Evolutionary conservation across 495 filamentous ascomycete species (phyloP), one percentile per base, ranked within the genome.

Genomic region (Copromyces sp.): DNA sequence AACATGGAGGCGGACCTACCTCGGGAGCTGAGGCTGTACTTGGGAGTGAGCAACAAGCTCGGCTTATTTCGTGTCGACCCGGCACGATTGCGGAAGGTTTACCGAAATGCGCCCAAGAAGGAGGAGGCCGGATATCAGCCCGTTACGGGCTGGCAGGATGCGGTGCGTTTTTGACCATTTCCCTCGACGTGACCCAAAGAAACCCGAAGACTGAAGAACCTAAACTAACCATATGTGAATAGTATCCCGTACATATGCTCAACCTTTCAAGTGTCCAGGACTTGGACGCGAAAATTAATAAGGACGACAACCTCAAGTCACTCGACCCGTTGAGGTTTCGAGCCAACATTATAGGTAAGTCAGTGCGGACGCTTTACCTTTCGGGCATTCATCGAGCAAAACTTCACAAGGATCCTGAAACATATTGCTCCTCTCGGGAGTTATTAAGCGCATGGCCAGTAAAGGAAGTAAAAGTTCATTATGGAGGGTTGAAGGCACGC

Each of bases 171-270:
- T 17, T 8, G 65, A 38, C 32, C 16, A 16, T 32, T 7, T 41
- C 4, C 45, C 29, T 69, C 35, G 47, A 45, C n/a, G 17, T 68
- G 16, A 17, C 6, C 6, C 16, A 61, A 38, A n/a, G 35, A 35
- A 16, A 12, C 35, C 5, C n/a, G 11, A 35, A 20, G 14, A 32
- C 37, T 32, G 11, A 7, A 61, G 53, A 61, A 32, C 32, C 2
- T 17, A 32, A 65, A 65, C 53, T 65, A 17, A 65, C 53, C 53
- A 65, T 65, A 35, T 35, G 7, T 38, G 39, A 32, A 14, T 71
- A 92, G 80, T 98, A 95, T 79, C 94, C 95, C 4, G 82, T 98
- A 39, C 93, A 97, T 76, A 79, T 97, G 9, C 80, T 96, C 41
- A 95, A 89, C 73, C 82, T 97, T 11, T 84, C 90, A 53, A 94